Conservation (phyloP, 441 rosid species). For the Manihot esculenta region DNA sequence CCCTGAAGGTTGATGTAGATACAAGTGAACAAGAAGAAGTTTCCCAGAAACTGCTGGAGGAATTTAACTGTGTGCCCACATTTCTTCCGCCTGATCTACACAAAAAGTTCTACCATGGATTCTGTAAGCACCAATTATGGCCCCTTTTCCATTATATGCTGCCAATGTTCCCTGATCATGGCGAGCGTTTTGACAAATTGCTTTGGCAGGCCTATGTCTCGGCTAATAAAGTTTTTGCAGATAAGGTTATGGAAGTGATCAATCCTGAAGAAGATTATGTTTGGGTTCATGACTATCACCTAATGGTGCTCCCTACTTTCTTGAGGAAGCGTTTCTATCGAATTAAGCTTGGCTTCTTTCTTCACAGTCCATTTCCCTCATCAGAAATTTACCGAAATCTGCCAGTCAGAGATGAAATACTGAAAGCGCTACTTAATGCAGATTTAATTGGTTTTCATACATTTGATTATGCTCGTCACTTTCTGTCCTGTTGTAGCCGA, state of each 20-base stretch:
- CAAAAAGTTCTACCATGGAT: conserved; percentile 57
- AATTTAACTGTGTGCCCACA: conserved; percentile 72
- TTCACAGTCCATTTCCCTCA: conserved; percentile 80
- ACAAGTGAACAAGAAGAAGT: conserved; percentile 64
- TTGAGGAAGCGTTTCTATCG: conserved; percentile 67
- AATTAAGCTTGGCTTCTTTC: conserved; percentile 75
- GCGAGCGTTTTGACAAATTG: conserved; percentile 53
- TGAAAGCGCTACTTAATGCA: conserved; percentile 63
- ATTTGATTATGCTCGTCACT: conserved; percentile 80
- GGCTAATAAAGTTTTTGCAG: conserved; percentile 70
- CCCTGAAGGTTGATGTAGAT: conserved; percentile 58
- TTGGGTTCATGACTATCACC: conserved; percentile 85
- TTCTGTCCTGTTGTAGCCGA: conserved; percentile 71
- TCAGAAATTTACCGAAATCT: conserved; percentile 77
- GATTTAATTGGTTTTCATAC: conserved; percentile 83
- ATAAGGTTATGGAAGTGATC: conserved; percentile 72
- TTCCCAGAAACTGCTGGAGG: conserved; percentile 54
- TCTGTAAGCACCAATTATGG: conserved; percentile 79
- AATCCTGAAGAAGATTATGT: conserved; percentile 71
- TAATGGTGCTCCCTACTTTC: conserved; percentile 76
- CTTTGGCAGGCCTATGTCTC: conserved; percentile 79
- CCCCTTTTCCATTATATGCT: conserved; percentile 89
- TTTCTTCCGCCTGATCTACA: conserved; percentile 62
- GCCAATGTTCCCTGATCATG: conserved; percentile 62
- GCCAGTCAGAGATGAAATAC: conserved; percentile 62